phyloP scores from a whole-genome alignment of 164 flowering plant genomes.

The Akebia trifoliata region DNA sequence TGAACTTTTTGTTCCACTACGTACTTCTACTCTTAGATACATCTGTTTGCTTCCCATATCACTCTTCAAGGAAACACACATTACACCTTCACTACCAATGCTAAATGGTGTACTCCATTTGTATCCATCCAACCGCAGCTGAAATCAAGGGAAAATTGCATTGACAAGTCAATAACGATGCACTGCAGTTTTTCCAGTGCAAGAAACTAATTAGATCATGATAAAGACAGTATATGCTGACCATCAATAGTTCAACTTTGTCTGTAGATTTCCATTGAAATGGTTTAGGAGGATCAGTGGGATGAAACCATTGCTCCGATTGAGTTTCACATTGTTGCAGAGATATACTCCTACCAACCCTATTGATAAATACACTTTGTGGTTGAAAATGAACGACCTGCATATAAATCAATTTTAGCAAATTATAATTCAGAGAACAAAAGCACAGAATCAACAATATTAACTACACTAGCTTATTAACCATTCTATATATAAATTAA shows the following conservation, averaged over 20 bases:
- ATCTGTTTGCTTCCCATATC: slow-evolving; percentile 33
- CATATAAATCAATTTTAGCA: slow-evolving; percentile 9
- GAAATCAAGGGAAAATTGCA: slow-evolving; percentile 10
- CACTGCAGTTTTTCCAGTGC: not conserved
- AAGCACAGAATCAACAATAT: not conserved
- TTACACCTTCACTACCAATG: slow-evolving; percentile 67
- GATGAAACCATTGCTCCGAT: slow-evolving; percentile 59
- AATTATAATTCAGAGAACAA: not conserved
- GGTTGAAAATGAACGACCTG: slow-evolving; percentile 97
- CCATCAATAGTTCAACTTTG: slow-evolving; percentile 76
- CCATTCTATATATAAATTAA: too few species aligned
- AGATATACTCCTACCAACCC: slow-evolving; percentile 62
- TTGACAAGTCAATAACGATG: not conserved
- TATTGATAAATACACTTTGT: slow-evolving; percentile 64
- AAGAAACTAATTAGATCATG: not conserved
- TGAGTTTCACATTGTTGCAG: slow-evolving; percentile 76
- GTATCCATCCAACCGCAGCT: slow-evolving; percentile 79
- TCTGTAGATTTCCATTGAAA: slow-evolving; percentile 70
- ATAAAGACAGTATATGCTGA: slow-evolving; percentile 16
- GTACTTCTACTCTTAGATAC: slow-evolving; percentile 59
- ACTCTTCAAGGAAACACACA: slow-evolving; percentile 56
- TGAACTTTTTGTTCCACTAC: slow-evolving; percentile 76
- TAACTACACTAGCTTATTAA: not conserved
- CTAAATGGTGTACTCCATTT: slow-evolving; percentile 90
- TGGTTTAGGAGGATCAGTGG: slow-evolving; percentile 73